These are phyloP conservation scores for Exophiala oligosperma DNA, from an alignment of 2,329 filamentous ascomycete species.

Conservation along the genomic window DNA sequence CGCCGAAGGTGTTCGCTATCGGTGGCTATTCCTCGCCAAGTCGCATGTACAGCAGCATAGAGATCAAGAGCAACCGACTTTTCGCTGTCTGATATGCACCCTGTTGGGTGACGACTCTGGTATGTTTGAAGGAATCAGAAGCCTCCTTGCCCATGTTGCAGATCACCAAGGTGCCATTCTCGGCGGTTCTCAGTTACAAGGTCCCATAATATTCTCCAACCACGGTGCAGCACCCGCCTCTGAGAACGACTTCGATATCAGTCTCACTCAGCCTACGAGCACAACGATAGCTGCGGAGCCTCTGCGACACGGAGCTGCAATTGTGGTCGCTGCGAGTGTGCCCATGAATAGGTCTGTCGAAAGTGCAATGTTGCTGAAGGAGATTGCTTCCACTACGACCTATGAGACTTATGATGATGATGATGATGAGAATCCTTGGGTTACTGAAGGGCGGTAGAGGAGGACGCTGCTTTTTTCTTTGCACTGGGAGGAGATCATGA, in stretches of 20 bases:
- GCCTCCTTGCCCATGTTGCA: conserved; percentile 8
- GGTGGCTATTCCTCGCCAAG: conserved; percentile 50
- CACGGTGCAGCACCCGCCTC: not conserved
- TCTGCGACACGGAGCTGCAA: conserved; percentile 4
- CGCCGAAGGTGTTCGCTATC: conserved; percentile 39
- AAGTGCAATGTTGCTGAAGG: not conserved
- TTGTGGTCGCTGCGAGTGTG: conserved; percentile 7
- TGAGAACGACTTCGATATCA: conserved; percentile 9
- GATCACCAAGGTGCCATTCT: conserved; percentile 12
- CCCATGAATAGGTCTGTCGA: not conserved
- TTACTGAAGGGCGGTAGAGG: not conserved
- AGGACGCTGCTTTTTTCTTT: not conserved
- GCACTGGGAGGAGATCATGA: too few relatives aligned
- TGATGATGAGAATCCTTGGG: conserved; percentile 13
- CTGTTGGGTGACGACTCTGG: conserved; percentile 10
- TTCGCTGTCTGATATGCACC: conserved; percentile 11
- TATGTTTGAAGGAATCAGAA: not conserved
- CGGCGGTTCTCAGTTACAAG: conserved; percentile 4
- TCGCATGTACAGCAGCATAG: conserved; percentile 37
- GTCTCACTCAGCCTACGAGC: conserved; percentile 1
- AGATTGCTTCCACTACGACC: not conserved
- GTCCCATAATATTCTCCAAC: conserved; percentile 13
- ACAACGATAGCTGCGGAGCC: not conserved
- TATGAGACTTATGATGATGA: conserved; percentile 3
- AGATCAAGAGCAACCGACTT: not conserved